These are phyloP conservation scores for Chalciporus pseudorubinellus DNA, from an alignment of 768 basidiomycete species.

Conservation along the genomic window DNA sequence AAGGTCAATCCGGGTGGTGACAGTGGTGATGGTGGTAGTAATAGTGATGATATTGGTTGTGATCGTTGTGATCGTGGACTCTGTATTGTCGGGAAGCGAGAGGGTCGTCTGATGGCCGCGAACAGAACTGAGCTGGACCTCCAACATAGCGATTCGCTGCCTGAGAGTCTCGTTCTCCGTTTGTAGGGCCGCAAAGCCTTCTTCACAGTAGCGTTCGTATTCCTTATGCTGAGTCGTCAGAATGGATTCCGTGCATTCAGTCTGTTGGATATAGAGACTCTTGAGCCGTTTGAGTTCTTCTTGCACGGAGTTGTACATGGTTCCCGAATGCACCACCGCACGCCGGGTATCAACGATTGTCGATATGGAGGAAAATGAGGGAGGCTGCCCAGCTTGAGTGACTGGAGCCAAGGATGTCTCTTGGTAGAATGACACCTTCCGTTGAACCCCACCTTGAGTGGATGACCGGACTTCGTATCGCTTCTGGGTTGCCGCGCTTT, in stretches of 20 bases:
- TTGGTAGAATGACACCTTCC: not conserved
- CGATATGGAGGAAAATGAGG: not conserved
- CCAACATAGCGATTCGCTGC: not conserved
- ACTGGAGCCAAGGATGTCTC: not conserved
- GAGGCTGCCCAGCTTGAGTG: not conserved
- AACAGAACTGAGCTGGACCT: not conserved
- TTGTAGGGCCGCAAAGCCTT: not conserved
- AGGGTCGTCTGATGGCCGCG: too few species aligned
- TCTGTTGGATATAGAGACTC: constrained; percentile 1
- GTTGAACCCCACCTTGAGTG: not conserved
- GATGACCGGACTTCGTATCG: not conserved
- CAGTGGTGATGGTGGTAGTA: not conserved
- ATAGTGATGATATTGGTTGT: not conserved
- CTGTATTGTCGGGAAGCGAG: not conserved
- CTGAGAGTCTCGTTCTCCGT: not conserved
- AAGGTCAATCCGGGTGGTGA: not conserved
- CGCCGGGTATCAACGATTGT: not conserved
- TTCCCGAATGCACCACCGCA: not conserved
- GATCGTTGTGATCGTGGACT: not conserved
- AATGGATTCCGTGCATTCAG: not conserved
- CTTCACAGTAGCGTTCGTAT: not conserved
- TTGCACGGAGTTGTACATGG: not conserved
- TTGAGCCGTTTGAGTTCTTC: not conserved
- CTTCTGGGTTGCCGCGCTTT: not conserved
- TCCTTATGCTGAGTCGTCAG: not conserved